phyloP scores from a whole-genome alignment of 208 protist genomes.

The Trypanosoma theileri region DNA sequence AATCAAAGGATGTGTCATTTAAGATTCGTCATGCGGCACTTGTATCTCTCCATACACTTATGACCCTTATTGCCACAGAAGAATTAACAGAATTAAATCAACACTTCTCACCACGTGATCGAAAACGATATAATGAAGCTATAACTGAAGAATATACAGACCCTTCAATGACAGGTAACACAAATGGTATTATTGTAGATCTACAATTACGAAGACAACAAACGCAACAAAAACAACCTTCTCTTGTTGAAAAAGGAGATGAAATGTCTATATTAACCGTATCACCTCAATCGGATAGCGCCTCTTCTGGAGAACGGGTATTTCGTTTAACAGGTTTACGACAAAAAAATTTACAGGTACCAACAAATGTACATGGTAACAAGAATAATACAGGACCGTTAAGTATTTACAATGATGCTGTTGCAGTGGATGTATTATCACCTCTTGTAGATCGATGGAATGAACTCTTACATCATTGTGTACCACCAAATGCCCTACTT shows the following conservation, averaged over 20 bases:
- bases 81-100: slow-evolving; percentile 16
- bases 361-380: neutral
- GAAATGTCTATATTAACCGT: neutral
- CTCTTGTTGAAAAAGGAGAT: neutral
- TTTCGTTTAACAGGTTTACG: neutral
- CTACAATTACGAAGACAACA: neutral
- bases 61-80: slow-evolving; percentile 17
- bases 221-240: neutral
- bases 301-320: neutral
- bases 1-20: slow-evolving; percentile 4
- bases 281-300: neutral
- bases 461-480: slow-evolving; percentile 2
- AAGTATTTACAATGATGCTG: slow-evolving; percentile 28
- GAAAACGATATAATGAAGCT: slow-evolving; percentile 13
- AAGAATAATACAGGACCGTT: slow-evolving; percentile 8
- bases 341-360: neutral
- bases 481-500: slow-evolving; percentile 15
- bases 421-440: slow-evolving; percentile 23
- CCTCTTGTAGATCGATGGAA: slow-evolving; percentile 30
- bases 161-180: neutral
- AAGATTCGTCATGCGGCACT: slow-evolving; percentile 23
- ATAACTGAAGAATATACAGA: neutral
- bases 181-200: neutral
- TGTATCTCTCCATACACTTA: slow-evolving; percentile 18
- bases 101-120: slow-evolving; percentile 28